Percentiles rank a stretch among this genome's conserved stretches.
Conservation (phyloP, 768 basidiomycete genomes). For the Infundibulicybe gibba region DNA sequence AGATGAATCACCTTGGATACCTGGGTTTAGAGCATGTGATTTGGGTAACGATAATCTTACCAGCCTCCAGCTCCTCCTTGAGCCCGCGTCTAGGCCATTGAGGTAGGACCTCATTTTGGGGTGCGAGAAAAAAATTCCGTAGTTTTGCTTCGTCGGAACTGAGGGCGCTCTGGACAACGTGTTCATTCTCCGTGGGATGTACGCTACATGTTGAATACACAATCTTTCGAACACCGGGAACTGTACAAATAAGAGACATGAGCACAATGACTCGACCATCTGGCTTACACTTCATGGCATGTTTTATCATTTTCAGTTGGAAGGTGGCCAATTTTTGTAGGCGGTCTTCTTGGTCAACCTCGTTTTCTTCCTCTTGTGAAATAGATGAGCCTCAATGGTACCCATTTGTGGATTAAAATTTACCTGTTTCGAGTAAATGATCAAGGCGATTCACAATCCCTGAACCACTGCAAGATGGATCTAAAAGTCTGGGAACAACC, state of each 20-base stretch:
- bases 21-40: constrained; percentile 31
- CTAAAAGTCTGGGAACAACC: constrained; percentile 60
- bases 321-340: constrained; percentile 83
- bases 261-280: constrained; percentile 4
- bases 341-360: constrained; percentile 58
- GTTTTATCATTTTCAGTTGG: constrained; percentile 87
- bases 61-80: constrained; percentile 55
- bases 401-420: constrained; percentile 11
- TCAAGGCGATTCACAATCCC: constrained; percentile 91
- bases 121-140: constrained; percentile 67
- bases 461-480: constrained; percentile 95
- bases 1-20: constrained; percentile 44
- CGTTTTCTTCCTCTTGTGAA: constrained; percentile 51
- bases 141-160: constrained; percentile 62
- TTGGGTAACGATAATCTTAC: constrained; percentile 27
- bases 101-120: constrained; percentile 65
- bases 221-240: constrained; percentile 73
- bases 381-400: constrained; percentile 1
- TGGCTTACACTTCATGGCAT: constrained; percentile 88
- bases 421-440: constrained; percentile 74
- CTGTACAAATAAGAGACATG: constrained; percentile 33
- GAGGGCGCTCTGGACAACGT: constrained; percentile 77
- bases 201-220: constrained; percentile 99
- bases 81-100: constrained; percentile 82
- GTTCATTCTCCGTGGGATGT: constrained; percentile 89